phyloP scores from a whole-genome alignment of 2,329 filamentous ascomycete species.

The Chrysoporthe cubensis region DNA sequence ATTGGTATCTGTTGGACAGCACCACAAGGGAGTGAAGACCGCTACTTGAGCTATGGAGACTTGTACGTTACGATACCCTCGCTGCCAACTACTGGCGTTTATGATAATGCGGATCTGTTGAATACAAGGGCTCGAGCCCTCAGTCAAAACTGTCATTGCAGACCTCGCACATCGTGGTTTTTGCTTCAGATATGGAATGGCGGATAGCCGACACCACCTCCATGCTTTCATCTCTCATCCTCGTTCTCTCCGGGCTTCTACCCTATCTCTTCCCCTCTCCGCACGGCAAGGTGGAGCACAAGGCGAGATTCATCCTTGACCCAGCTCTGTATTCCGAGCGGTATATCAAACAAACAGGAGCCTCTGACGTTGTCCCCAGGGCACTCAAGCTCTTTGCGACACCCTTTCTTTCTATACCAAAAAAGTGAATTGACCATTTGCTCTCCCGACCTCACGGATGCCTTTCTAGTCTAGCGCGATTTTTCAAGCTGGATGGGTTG shows the following conservation, averaged over 20 bases:
- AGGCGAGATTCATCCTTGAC: slow-evolving; percentile 75
- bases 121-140: slow-evolving; percentile 16
- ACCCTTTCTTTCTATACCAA: slow-evolving; percentile 35
- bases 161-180: not conserved
- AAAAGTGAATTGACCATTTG: slow-evolving; percentile 46
- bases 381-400: slow-evolving; percentile 39
- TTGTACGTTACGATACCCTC: slow-evolving; percentile 28
- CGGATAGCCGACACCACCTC: not conserved
- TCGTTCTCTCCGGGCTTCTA: slow-evolving; percentile 22
- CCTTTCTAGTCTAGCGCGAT: slow-evolving; percentile 18
- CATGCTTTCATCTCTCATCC: not conserved
- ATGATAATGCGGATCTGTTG: slow-evolving; percentile 22
- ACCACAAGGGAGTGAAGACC: not conserved
- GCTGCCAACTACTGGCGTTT: slow-evolving; percentile 7
- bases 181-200: not conserved
- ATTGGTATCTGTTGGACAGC: not conserved
- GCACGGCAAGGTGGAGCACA: slow-evolving; percentile 77
- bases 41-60: not conserved
- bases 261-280: slow-evolving; percentile 42
- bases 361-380: slow-evolving; percentile 25
- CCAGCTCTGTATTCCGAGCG: slow-evolving; percentile 76
- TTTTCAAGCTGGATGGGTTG: slow-evolving; percentile 21
- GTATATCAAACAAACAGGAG: slow-evolving; percentile 54
- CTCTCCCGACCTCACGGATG: slow-evolving; percentile 40
- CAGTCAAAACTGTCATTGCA: not conserved